Conservation (phyloP, 73 alveolate genomes). For the Uronychia setigera region DNA sequence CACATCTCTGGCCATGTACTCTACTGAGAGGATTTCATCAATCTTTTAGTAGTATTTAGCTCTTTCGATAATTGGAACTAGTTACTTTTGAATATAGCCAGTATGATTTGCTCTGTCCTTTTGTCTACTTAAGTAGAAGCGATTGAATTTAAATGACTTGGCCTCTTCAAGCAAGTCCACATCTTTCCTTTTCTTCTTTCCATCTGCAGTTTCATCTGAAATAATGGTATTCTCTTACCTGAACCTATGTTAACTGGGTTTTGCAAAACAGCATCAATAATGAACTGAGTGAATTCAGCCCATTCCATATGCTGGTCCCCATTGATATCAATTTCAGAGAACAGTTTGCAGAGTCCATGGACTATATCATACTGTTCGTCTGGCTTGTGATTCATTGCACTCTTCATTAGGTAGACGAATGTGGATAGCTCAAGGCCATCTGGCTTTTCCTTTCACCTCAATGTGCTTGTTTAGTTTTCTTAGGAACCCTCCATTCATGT, state of each 20-base stretch:
- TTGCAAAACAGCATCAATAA: conserved; percentile 93
- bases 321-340: conserved; percentile 92
- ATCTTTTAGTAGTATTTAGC: conserved; percentile 40
- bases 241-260: no score
- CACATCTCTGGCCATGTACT: conserved; percentile 57
- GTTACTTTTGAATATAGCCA: conserved; percentile 30
- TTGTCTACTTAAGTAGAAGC: conserved; percentile 54
- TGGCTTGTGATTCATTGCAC: conserved; percentile 66
- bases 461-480: no score
- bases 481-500: no score
- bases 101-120: conserved; percentile 59
- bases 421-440: conserved; percentile 44
- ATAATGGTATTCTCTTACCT: background rate
- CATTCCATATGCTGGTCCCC: conserved; percentile 97
- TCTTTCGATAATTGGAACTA: background rate
- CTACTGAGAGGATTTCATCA: conserved; percentile 72
- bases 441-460: conserved; percentile 33
- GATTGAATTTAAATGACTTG: conserved; percentile 53
- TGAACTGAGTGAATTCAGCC: conserved; percentile 93
- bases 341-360: conserved; percentile 90
- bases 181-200: conserved; percentile 8
- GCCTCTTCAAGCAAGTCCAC: conserved; percentile 75
- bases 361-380: conserved; percentile 92
- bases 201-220: background rate
- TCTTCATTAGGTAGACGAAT: conserved; percentile 79